Evolutionary conservation across 225 moss, liverwort and hornwort genomes (phyloP).

Genomic region (Physcomitrium patens): DNA sequence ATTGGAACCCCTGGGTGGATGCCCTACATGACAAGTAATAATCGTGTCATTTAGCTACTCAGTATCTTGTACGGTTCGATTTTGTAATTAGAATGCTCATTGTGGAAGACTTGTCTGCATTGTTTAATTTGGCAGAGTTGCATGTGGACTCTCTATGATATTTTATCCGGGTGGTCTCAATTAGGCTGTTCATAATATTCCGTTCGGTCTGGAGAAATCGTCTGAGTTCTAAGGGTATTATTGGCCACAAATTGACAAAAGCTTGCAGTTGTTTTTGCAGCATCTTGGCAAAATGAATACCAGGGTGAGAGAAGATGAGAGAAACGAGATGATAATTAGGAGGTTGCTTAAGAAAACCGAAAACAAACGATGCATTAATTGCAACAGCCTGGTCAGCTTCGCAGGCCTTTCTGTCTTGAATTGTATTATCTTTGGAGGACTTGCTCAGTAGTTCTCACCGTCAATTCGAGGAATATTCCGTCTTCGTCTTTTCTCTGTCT

Average conservation of each 20-base stretch:
- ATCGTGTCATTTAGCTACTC: background rate
- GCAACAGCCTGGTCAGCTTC: constrained; percentile 82
- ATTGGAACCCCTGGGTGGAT: background rate
- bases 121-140: background rate
- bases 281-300: constrained; percentile 82
- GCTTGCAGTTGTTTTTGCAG: constrained; percentile 56
- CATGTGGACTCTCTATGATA: background rate
- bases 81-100: background rate
- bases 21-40: background rate
- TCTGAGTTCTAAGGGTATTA: background rate
- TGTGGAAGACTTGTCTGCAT: background rate
- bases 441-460: background rate
- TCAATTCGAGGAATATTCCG: too few relatives aligned
- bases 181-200: background rate
- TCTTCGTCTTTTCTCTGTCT: too few relatives aligned
- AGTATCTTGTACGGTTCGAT: background rate
- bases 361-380: constrained; percentile 96
- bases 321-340: constrained; percentile 87
- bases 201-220: background rate
- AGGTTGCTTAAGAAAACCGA: constrained; percentile 82
- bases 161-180: background rate
- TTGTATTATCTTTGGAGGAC: background rate
- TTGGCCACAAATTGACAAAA: constrained; percentile 25
- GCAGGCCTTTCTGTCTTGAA: background rate
- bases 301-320: constrained; percentile 94